Evolutionary conservation across 306 rosid species (phyloP).

Genomic region (Casuarina glauca): DNA sequence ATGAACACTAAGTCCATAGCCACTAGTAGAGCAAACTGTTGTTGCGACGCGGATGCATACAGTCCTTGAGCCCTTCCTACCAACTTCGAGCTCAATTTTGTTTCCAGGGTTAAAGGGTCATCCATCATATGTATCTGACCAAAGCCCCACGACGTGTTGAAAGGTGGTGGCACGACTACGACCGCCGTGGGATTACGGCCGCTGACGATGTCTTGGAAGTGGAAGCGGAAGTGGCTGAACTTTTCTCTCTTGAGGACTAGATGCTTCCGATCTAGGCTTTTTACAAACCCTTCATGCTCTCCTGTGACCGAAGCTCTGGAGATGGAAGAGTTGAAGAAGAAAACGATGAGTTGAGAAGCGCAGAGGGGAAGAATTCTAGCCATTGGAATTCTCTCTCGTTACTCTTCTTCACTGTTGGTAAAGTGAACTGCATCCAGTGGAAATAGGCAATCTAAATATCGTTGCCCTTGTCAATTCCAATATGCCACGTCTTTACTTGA

Average conservation of each 20-base stretch:
- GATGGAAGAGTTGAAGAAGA: too few species aligned
- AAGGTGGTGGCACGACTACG: constrained; percentile 16
- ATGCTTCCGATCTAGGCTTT: too few species aligned
- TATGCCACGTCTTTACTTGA: too few species aligned
- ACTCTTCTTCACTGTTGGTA: too few species aligned
- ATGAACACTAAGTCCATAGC: constrained; percentile 11
- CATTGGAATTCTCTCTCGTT: not conserved
- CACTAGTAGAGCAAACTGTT: constrained; percentile 19
- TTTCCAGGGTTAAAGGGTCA: constrained; percentile 30
- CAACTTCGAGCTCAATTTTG: constrained; percentile 23
- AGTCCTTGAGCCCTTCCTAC: constrained; percentile 39
- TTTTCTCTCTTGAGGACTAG: constrained; percentile 34
- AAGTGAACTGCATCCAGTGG: too few species aligned
- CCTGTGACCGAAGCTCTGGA: too few species aligned
- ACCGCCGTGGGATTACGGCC: not conserved
- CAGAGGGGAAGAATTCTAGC: too few species aligned
- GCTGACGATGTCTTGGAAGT: constrained; percentile 58
- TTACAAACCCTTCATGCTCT: too few species aligned
- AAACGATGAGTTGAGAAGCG: too few species aligned
- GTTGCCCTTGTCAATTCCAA: too few species aligned
- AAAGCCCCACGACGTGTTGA: constrained; percentile 23
- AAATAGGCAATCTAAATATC: too few species aligned
- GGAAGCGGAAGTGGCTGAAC: constrained; percentile 53
- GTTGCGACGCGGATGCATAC: constrained; percentile 23
- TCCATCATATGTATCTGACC: constrained; percentile 32